Conservation (phyloP, 1,139 yeast genomes). For the Sugiyamaella paludigena region DNA sequence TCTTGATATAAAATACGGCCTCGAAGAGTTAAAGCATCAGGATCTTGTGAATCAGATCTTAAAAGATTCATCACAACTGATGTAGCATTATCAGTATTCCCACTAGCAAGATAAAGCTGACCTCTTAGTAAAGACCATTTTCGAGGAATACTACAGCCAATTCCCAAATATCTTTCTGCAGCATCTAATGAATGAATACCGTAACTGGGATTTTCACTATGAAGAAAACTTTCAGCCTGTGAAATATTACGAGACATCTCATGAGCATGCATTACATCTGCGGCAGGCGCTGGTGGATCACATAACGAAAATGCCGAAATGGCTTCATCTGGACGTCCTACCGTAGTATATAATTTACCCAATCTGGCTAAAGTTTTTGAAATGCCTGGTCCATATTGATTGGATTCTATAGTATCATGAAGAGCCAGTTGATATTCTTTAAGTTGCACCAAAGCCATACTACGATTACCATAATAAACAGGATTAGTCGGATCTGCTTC, state of each 20-base stretch:
- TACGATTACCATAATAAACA: conserved; percentile 68
- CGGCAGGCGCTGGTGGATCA: conserved; percentile 29
- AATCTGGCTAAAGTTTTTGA: conserved; percentile 39
- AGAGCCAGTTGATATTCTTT: conserved; percentile 57
- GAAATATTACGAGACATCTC: conserved; percentile 38
- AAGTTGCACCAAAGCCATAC: conserved; percentile 69
- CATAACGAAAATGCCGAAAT: conserved; percentile 27
- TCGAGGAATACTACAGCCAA: conserved; percentile 36
- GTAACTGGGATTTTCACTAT: conserved; percentile 26
- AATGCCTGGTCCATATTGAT: conserved; percentile 35
- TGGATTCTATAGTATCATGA: conserved; percentile 44
- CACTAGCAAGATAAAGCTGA: conserved; percentile 33
- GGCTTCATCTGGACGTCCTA: conserved; percentile 40
- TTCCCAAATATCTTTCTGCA: conserved; percentile 40
- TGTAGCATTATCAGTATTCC: conserved; percentile 40
- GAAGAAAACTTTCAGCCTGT: conserved; percentile 35
- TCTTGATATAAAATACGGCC: conserved; percentile 38
- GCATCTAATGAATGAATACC: conserved; percentile 40
- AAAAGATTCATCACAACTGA: conserved; percentile 38
- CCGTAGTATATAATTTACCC: conserved; percentile 37
- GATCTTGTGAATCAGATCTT: conserved; percentile 38
- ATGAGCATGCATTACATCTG: conserved; percentile 36
- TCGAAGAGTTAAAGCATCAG: conserved; percentile 42
- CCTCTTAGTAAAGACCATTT: conserved; percentile 40
- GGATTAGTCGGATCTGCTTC: conserved; percentile 39